Evolutionary conservation across 1,284 basidiomycete species (phyloP), one percentile per base, ranked within the genome.

Genomic region (Sporisorium sorghi): DNA sequence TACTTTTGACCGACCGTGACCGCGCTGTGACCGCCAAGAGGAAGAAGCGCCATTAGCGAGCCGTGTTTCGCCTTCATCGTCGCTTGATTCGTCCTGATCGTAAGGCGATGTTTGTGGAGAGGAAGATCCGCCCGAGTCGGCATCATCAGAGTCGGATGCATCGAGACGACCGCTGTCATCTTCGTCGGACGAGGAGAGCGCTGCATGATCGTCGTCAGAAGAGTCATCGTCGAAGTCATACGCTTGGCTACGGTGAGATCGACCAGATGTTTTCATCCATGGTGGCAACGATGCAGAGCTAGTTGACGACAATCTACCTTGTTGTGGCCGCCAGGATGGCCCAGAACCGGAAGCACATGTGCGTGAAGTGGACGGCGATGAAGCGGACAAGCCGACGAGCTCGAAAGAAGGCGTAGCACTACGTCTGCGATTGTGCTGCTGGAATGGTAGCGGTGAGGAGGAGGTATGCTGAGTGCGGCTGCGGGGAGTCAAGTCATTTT

Each of bases 21-120:
- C 33, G 14, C 24, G 24, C 21, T 10, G 44, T 7, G n/a, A n/a
- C n/a, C 21, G 6, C 3, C 37, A 21, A 9, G 51, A 51, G 2
- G 46, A 26, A 12, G n/a, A n/a, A n/a, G n/a, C n/a, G n/a, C n/a
- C n/a, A n/a, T n/a, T n/a, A n/a, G n/a, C n/a, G n/a, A n/a, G n/a
- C n/a, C 63, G 68, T n/a, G 56, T 50, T 23, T 73, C 71, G 33
- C 71, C 67, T 32, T 79, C 78, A 56, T 69, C 73, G 40, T 76
- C 76, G 6, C 58, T 49, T 2, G 53, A 54, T 0, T 43, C 52
- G 10, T 70, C 67, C 5, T 59, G 49, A 10, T 66, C 60, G 44
- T 61, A 53, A 1, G 71, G 65, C 15, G 65, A 73, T 12, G 61
- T 68, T n/a, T 56, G 51, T 2, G 64, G 57, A 15, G 70, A 73